Evolutionary conservation across 2,329 filamentous ascomycete species (phyloP).

Genomic region (Botrytis pseudocinerea): DNA sequence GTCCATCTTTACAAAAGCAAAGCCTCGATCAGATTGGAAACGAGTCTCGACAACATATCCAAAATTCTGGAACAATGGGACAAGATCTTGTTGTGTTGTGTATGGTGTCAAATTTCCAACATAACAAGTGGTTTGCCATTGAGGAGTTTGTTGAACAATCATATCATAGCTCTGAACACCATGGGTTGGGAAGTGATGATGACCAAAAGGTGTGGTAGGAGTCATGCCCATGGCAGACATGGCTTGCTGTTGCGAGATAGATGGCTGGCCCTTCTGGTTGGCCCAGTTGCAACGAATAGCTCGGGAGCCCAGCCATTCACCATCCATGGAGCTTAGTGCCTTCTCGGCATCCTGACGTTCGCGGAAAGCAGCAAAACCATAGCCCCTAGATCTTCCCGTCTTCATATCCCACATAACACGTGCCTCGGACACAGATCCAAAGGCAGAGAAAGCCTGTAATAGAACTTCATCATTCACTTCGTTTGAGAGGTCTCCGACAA

Average conservation of each 20-base stretch:
- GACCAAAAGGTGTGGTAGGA: constrained; percentile 91
- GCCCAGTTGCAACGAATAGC: constrained; percentile 99
- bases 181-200: constrained; percentile 97
- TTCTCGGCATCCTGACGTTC: constrained; percentile 94
- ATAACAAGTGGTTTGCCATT: constrained; percentile 98
- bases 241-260: constrained; percentile 94
- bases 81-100: constrained; percentile 92
- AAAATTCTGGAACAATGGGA: constrained; percentile 99
- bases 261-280: constrained; percentile 99
- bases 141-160: constrained; percentile 90
- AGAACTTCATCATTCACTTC: constrained; percentile 98
- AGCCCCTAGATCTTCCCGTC: constrained; percentile 93
- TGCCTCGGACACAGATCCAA: constrained; percentile 93
- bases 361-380: constrained; percentile 96
- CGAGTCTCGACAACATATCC: constrained; percentile 96
- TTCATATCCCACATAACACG: constrained; percentile 99
- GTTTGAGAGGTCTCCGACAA: constrained; percentile 95
- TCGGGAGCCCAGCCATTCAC: constrained; percentile 96
- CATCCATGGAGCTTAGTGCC: constrained; percentile 95
- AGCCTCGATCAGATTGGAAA: constrained; percentile 96
- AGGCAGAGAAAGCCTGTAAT: constrained; percentile 90
- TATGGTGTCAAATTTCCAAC: constrained; percentile 98
- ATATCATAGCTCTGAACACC: constrained; percentile 97
- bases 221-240: constrained; percentile 99
- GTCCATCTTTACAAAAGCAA: constrained; percentile 99